Conservation (phyloP, 495 filamentous ascomycete species). For the Trypethelium eluteriae region DNA sequence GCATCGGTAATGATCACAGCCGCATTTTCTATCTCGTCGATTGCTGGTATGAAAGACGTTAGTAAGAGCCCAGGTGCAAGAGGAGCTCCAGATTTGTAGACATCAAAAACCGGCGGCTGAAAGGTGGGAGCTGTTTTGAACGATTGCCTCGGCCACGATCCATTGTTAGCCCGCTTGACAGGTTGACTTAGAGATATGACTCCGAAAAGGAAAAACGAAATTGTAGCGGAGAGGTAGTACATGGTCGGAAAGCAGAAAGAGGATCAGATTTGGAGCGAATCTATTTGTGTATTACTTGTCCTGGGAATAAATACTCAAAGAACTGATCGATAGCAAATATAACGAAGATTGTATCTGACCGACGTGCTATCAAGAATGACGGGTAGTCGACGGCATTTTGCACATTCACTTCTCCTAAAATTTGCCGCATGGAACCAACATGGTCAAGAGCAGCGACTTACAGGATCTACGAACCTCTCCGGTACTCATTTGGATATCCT, state of each 20-base stretch:
- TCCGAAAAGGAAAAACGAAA: neutral
- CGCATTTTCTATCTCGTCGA: constrained; percentile 14
- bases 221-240: neutral
- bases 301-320: neutral
- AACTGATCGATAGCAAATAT: neutral
- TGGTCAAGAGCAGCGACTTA: neutral
- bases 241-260: neutral
- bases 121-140: constrained; percentile 20
- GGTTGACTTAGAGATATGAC: neutral
- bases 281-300: neutral
- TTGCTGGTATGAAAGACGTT: constrained; percentile 17
- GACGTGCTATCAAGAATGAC: neutral
- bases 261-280: neutral
- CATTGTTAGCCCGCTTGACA: constrained; percentile 11
- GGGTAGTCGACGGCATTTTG: neutral
- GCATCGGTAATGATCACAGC: constrained; percentile 21
- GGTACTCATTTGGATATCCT: neutral
- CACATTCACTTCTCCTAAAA: neutral
- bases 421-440: neutral
- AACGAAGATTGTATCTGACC: neutral
- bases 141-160: constrained; percentile 20
- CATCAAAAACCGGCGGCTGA: constrained; percentile 15
- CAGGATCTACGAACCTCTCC: neutral
- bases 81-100: constrained; percentile 10
- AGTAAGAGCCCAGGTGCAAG: constrained; percentile 13